These are phyloP conservation scores for Aspergillus jensenii DNA, from an alignment of 2,329 filamentous ascomycete species.

Conservation along the genomic window DNA sequence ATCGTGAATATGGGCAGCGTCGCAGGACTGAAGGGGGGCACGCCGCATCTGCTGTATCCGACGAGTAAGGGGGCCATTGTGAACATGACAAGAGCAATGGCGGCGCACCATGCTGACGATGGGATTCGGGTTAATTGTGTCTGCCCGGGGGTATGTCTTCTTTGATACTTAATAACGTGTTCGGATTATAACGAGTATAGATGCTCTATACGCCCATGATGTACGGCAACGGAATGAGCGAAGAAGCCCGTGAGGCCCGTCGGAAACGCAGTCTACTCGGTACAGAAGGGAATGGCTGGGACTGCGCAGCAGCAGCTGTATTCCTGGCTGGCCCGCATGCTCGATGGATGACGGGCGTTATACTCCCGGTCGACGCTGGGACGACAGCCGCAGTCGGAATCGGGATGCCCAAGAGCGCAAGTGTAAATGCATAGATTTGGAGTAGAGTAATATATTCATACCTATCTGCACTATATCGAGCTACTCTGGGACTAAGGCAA, in stretches of 20 bases:
- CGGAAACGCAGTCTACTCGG: slow-evolving; percentile 52
- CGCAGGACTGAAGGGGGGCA: slow-evolving; percentile 51
- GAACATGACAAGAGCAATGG: slow-evolving; percentile 59
- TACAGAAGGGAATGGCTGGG: slow-evolving; percentile 57
- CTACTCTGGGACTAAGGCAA: slow-evolving; percentile 10
- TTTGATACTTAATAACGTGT: too few relatives aligned
- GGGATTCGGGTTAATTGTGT: slow-evolving; percentile 58
- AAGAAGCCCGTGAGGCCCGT: slow-evolving; percentile 50
- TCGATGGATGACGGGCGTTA: slow-evolving; percentile 53
- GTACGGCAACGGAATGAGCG: slow-evolving; percentile 51
- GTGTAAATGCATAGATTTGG: slow-evolving; percentile 29
- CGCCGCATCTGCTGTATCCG: slow-evolving; percentile 55
- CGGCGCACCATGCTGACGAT: slow-evolving; percentile 52
- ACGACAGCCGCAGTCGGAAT: slow-evolving; percentile 44
- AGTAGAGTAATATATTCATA: not conserved
- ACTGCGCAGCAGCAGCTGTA: slow-evolving; percentile 51
- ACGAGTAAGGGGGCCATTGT: slow-evolving; percentile 56
- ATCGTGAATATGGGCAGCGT: slow-evolving; percentile 62
- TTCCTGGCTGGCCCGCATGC: slow-evolving; percentile 55
- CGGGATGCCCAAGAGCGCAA: slow-evolving; percentile 40
- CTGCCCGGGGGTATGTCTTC: slow-evolving; percentile 43
- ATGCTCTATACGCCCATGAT: slow-evolving; percentile 60
- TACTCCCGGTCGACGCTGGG: slow-evolving; percentile 51
- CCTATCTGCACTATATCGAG: not conserved
- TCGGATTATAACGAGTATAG: not conserved